phyloP scores from a whole-genome alignment of 176 grass and related monocot genomes.

The Hordeum vulgare region MorexV3_pseudomolecules_assembly NC_058520.1:5774414-5774913 shows the following conservation, averaged over 20 bases:
- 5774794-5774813: constrained; percentile 24
- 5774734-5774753: constrained; percentile 44
- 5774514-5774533: no score
- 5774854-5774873: constrained; percentile 5
- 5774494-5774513: no score
- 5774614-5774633: background rate
- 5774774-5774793: constrained; percentile 37
- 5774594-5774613: no score
- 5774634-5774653: constrained; percentile 23
- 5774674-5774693: constrained; percentile 41
- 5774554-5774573: no score
- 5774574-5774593: no score
- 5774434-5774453: no score
- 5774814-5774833: constrained; percentile 17
- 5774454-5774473: no score
- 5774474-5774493: no score
- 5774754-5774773: constrained; percentile 42
- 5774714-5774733: constrained; percentile 25
- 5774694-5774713: constrained; percentile 28
- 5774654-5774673: constrained; percentile 35
- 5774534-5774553: no score
- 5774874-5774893: background rate
- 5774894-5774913: no score
- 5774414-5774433: no score
- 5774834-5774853: constrained; percentile 17